These are phyloP conservation scores for Boletus patriciae DNA, from an alignment of 768 basidiomycete species.

Conservation along the genomic window DNA sequence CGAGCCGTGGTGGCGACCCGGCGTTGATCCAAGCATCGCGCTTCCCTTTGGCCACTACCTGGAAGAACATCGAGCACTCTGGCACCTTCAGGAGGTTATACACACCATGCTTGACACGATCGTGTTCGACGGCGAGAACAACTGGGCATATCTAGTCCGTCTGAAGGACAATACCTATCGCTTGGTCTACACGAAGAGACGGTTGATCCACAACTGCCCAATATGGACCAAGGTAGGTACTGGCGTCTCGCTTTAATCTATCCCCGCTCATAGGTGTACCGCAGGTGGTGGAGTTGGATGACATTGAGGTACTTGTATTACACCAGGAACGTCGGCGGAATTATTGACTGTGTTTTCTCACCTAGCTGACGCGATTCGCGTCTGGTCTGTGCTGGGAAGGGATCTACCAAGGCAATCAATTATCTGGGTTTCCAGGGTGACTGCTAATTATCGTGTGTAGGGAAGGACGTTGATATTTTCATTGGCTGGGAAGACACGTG, in stretches of 20 bases:
- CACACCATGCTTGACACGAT: conserved; percentile 36
- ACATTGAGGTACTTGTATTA: conserved; percentile 28
- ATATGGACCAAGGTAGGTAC: conserved; percentile 34
- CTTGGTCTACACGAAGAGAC: conserved; percentile 29
- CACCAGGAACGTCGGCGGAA: not conserved
- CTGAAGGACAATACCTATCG: conserved; percentile 28
- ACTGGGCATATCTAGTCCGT: conserved; percentile 36
- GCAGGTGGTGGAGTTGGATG: conserved; percentile 32
- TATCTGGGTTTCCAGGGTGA: not conserved
- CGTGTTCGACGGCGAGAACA: conserved; percentile 31
- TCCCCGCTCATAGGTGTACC: conserved; percentile 3
- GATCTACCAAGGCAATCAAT: conserved; percentile 24
- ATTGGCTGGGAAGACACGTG: conserved; percentile 30
- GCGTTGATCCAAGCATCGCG: not conserved
- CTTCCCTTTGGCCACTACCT: not conserved
- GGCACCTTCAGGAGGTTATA: conserved; percentile 30
- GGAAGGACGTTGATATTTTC: conserved; percentile 27
- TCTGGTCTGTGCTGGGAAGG: conserved; percentile 29
- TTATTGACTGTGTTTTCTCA: not conserved
- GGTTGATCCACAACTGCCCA: conserved; percentile 15
- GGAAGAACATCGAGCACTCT: conserved; percentile 25
- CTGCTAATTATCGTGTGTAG: conserved; percentile 11
- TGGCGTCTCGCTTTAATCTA: not conserved
- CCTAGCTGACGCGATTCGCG: conserved; percentile 28
- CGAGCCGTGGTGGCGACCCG: conserved; percentile 30